Conservation (phyloP, 345 rosid genomes). For the Noccaea caerulescens region DNA sequence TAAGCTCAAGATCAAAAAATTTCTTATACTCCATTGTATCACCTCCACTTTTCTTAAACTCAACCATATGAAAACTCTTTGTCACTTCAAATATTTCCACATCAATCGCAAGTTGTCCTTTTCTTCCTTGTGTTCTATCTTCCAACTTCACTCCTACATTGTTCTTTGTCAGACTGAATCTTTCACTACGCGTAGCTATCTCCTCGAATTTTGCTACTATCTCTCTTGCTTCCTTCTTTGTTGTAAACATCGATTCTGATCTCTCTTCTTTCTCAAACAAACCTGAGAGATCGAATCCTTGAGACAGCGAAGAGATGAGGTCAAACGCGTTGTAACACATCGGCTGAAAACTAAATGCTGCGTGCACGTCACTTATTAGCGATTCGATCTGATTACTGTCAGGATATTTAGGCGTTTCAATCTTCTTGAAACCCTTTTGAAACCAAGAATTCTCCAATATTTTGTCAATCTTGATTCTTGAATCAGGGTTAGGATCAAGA, state of each 20-base stretch:
- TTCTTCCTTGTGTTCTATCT: slow-evolving; percentile 72
- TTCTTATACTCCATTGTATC: slow-evolving; percentile 77
- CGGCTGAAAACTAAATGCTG: slow-evolving; percentile 52
- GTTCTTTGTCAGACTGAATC: slow-evolving; percentile 55
- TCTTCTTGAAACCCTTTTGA: slow-evolving; percentile 59
- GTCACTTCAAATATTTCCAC: slow-evolving; percentile 82
- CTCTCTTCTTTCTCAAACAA: slow-evolving; percentile 60
- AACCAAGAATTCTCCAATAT: slow-evolving; percentile 74
- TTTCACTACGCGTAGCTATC: slow-evolving; percentile 59
- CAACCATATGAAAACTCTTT: slow-evolving; percentile 71
- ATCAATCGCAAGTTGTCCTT: slow-evolving; percentile 74
- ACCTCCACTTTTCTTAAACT: slow-evolving; percentile 71
- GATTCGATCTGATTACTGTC: slow-evolving; percentile 36
- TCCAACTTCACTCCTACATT: slow-evolving; percentile 66
- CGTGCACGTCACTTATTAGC: slow-evolving; percentile 50
- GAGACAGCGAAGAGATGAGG: slow-evolving; percentile 76
- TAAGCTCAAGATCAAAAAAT: slow-evolving; percentile 67
- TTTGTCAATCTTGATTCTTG: slow-evolving; percentile 62
- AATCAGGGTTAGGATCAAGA: slow-evolving; percentile 66
- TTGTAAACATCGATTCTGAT: slow-evolving; percentile 57
- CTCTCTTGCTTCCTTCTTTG: slow-evolving; percentile 56
- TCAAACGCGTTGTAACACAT: slow-evolving; percentile 75
- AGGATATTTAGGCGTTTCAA: slow-evolving; percentile 52
- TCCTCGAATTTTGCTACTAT: slow-evolving; percentile 77
- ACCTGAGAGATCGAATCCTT: slow-evolving; percentile 78